Evolutionary conservation across 2,329 filamentous ascomycete genomes (phyloP).

Genomic region (Botryosphaeria dothidea): DNA sequence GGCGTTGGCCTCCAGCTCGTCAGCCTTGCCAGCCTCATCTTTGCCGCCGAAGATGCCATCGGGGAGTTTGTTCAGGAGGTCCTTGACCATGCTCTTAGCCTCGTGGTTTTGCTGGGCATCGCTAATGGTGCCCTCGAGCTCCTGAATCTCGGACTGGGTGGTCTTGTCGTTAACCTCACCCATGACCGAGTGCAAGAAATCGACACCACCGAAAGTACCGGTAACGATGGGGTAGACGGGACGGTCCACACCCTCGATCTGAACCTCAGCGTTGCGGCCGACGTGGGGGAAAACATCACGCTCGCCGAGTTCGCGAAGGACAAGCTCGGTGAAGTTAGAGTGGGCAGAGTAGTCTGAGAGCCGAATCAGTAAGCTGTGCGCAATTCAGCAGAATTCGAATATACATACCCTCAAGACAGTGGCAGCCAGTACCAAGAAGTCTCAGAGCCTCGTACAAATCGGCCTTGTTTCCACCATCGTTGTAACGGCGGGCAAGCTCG

Average conservation of each 20-base stretch:
- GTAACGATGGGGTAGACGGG: constrained; percentile 81
- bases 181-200: constrained; percentile 87
- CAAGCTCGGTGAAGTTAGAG: constrained; percentile 89
- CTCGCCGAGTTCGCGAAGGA: constrained; percentile 84
- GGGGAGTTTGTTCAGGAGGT: constrained; percentile 80
- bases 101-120: constrained; percentile 60
- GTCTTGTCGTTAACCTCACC: constrained; percentile 82
- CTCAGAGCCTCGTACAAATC: constrained; percentile 87
- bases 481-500: constrained; percentile 76
- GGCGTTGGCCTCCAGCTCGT: constrained; percentile 77
- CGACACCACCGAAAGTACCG: constrained; percentile 91
- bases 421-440: constrained; percentile 81
- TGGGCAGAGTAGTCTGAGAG: constrained; percentile 79
- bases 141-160: constrained; percentile 86
- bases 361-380: neutral
- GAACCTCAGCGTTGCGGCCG: constrained; percentile 70
- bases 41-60: constrained; percentile 71
- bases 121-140: constrained; percentile 80
- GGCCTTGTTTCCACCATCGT: constrained; percentile 63
- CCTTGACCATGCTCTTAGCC: constrained; percentile 74
- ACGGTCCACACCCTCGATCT: constrained; percentile 65
- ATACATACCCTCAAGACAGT: constrained; percentile 74
- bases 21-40: constrained; percentile 72
- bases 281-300: constrained; percentile 82
- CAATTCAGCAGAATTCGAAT: neutral